Evolutionary conservation across 768 basidiomycete species (phyloP).

Genomic region (Hemileccinum rubropunctum): DNA sequence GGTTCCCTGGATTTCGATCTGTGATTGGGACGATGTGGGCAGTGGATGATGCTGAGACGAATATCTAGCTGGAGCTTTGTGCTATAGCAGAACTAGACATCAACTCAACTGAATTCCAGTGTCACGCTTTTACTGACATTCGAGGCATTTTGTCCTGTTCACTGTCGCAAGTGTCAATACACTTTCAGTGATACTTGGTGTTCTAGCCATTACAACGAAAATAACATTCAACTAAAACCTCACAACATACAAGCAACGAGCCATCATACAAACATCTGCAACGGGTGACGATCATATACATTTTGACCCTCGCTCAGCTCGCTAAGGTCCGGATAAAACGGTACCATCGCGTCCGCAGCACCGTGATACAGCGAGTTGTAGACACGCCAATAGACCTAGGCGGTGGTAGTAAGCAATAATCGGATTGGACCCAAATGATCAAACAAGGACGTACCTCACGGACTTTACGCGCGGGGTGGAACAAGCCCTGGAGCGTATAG

Average conservation of each 20-base stretch:
- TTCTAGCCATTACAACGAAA: not conserved
- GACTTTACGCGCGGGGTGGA: conserved; percentile 96
- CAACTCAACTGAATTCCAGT: too few species aligned
- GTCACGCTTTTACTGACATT: too few species aligned
- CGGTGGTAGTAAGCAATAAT: conserved; percentile 1
- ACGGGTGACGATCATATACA: conserved; percentile 78
- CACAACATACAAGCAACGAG: not conserved
- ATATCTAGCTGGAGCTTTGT: too few species aligned
- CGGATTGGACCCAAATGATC: not conserved
- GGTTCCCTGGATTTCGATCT: too few species aligned
- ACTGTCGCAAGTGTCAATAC: too few species aligned
- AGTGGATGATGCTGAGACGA: too few species aligned
- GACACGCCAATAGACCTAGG: conserved; percentile 82
- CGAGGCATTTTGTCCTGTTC: too few species aligned
- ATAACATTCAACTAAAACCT: not conserved
- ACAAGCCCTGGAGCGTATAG: conserved; percentile 92
- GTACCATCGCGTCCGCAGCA: conserved; percentile 86
- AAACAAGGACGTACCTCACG: conserved; percentile 66
- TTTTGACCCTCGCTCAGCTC: conserved; percentile 92
- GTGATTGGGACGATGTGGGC: too few species aligned
- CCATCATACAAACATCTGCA: conserved; percentile 80
- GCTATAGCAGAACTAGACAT: too few species aligned
- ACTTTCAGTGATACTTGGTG: too few species aligned
- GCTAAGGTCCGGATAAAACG: conserved; percentile 89
- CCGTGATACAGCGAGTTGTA: conserved; percentile 96